Conservation (phyloP, 1,139 yeast genomes). For the Kluyveromyces marxianus region DNA sequence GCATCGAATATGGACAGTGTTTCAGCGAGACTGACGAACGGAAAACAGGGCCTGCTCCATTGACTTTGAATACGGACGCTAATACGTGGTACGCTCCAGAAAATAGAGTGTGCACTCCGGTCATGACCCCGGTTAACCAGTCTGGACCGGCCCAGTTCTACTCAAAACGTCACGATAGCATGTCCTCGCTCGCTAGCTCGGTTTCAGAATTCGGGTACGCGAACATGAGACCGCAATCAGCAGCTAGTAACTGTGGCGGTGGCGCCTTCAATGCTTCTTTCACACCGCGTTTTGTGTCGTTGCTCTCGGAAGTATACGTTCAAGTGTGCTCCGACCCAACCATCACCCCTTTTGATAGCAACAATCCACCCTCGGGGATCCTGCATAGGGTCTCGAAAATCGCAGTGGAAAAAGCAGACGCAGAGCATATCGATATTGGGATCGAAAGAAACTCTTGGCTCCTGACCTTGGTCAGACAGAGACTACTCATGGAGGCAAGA, state of each 20-base stretch:
- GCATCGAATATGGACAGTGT: not conserved
- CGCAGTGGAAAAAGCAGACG: conserved; percentile 22
- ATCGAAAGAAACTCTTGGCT: conserved; percentile 22
- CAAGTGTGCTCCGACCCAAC: conserved; percentile 27
- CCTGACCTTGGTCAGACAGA: conserved; percentile 22
- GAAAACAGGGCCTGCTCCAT: not conserved
- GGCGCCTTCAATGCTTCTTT: conserved; percentile 9
- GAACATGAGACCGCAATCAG: not conserved
- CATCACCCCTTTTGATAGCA: conserved; percentile 29
- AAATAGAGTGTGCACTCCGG: conserved; percentile 10
- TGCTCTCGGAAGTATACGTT: conserved; percentile 26
- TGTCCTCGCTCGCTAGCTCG: conserved; percentile 24
- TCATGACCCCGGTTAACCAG: conserved; percentile 11
- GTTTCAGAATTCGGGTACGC: conserved; percentile 18
- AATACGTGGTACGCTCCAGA: not conserved
- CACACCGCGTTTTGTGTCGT: conserved; percentile 20
- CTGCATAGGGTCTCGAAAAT: conserved; percentile 27
- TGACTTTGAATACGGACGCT: conserved; percentile 1
- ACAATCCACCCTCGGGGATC: conserved; percentile 31
- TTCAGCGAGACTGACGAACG: not conserved
- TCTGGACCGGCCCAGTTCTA: conserved; percentile 12
- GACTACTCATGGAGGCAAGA: conserved; percentile 24
- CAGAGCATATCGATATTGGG: conserved; percentile 21
- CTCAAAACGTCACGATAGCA: conserved; percentile 17
- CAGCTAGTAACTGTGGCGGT: not conserved